phyloP scores from a whole-genome alignment of 345 rosid genomes.

The Sapria himalayana region DNA sequence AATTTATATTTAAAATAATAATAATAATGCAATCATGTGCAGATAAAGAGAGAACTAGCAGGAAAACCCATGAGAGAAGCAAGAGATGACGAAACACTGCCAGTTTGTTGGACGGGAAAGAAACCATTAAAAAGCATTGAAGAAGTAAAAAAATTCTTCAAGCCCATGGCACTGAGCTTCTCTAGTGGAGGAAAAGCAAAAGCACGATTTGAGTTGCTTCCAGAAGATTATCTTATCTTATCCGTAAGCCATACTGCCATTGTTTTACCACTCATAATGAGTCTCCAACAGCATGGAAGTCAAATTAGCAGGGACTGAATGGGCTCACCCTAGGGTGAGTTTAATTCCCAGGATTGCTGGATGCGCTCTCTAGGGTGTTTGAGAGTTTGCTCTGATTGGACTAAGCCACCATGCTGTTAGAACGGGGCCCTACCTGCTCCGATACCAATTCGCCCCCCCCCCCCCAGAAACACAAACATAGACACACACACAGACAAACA shows the following conservation, averaged over 20 bases:
- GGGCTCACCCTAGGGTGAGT: too few species aligned
- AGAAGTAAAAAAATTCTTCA: constrained; percentile 65
- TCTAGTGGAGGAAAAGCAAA: constrained; percentile 22
- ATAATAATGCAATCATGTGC: too few species aligned
- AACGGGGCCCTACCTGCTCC: too few species aligned
- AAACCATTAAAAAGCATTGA: constrained; percentile 45
- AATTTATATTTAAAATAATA: too few species aligned
- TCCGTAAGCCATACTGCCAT: constrained; percentile 27
- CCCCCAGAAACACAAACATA: background rate
- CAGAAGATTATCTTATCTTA: constrained; percentile 59
- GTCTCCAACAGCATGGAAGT: too few species aligned
- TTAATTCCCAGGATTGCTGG: too few species aligned
- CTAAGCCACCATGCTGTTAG: too few species aligned
- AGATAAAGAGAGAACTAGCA: constrained; percentile 34
- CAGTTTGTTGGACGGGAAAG: constrained; percentile 80
- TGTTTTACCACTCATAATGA: background rate
- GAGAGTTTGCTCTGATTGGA: too few species aligned
- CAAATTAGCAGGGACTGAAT: too few species aligned
- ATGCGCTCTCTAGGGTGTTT: too few species aligned
- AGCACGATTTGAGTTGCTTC: constrained; percentile 35
- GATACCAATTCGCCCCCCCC: too few species aligned
- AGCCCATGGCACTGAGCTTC: constrained; percentile 41
- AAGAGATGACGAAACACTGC: constrained; percentile 41
- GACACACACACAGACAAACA: background rate
- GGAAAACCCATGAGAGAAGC: constrained; percentile 44